Evolutionary conservation across 495 filamentous ascomycete genomes (phyloP), one percentile per base, ranked within the genome.

Genomic region (Podospora didyma): DNA sequence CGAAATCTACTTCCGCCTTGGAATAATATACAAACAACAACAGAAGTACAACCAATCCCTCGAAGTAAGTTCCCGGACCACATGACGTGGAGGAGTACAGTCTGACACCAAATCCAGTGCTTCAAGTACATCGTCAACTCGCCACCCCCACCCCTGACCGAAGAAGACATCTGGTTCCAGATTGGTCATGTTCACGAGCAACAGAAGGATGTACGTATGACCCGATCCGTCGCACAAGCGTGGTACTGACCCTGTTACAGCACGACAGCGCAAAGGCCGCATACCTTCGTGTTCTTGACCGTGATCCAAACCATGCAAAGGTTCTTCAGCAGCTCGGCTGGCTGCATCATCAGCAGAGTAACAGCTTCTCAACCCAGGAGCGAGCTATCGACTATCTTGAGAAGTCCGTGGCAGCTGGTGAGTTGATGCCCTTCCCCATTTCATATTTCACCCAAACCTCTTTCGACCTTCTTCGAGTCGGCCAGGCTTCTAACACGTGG

Each of bases 101-200:
- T 45, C 24, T 49, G 21, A 34, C 14, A 6, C 46, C 46, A 20
- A 41, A 37, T 20, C 7, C 44, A 97, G 90, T 99, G 94, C 73
- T 99, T 99, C 72, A 91, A 91, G 72, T 99, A 96, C 69, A 99
- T 99, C 56, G 90, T 97, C 52, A 89, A 83, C 54, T 90, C 96
- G 46, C 95, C 94, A 19, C 94, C 94, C 9, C 82, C 90, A 3
- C 94, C 94, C 16, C 73, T 99, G 69, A 97, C 92, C 1, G 92
- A 97, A 67, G 94, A 97, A 69, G 94, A 99, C 65, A 99, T 99
- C 57, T 97, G 93, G 93, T 99, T 99, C 74, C 94, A 99, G 70
- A 97, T 99, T 62, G 94, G 94, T 22, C 94, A 99, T 71, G 94
- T 99, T 47, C 90, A 99, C 68, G 94, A 99, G 63, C 95, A 97